phyloP scores from a whole-genome alignment of 2,329 filamentous ascomycete genomes.

The Calonectria crousiana region DNA sequence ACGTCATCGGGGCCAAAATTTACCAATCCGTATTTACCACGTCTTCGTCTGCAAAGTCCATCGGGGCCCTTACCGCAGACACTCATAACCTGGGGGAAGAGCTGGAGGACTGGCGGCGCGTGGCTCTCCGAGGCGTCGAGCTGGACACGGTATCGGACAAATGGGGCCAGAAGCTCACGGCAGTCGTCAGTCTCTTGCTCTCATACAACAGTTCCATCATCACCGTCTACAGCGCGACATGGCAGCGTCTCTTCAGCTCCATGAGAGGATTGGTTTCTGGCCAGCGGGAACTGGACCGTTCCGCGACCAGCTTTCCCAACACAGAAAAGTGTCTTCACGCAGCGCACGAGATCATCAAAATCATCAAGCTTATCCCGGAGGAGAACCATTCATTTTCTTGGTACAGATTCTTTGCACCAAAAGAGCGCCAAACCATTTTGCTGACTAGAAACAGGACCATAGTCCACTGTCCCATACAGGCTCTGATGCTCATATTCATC shows the following conservation, averaged over 20 bases:
- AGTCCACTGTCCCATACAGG: conserved; percentile 14
- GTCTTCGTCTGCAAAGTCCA: conserved; percentile 5
- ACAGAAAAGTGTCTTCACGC: conserved; percentile 13
- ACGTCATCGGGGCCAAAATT: conserved; percentile 3
- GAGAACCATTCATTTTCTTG: conserved; percentile 7
- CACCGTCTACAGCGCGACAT: conserved; percentile 11
- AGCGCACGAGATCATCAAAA: conserved; percentile 17
- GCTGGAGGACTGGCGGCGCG: neutral
- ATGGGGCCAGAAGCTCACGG: conserved; percentile 12
- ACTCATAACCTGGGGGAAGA: conserved; percentile 4
- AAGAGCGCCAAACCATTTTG: neutral
- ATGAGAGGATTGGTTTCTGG: conserved; percentile 3
- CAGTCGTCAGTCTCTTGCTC: conserved; percentile 11
- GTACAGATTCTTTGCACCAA: neutral
- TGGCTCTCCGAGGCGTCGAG: conserved; percentile 1
- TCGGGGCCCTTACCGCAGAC: neutral
- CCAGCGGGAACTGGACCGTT: conserved; percentile 1
- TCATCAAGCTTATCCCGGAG: neutral
- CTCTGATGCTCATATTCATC: conserved; percentile 13
- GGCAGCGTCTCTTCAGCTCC: conserved; percentile 14
- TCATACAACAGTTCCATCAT: conserved; percentile 16
- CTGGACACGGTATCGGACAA: neutral
- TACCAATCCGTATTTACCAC: conserved; percentile 10
- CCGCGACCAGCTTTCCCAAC: conserved; percentile 4
- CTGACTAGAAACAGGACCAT: conserved; percentile 4